Conservation (phyloP, 257 asterid genomes). For the Sherardia arvensis region DNA sequence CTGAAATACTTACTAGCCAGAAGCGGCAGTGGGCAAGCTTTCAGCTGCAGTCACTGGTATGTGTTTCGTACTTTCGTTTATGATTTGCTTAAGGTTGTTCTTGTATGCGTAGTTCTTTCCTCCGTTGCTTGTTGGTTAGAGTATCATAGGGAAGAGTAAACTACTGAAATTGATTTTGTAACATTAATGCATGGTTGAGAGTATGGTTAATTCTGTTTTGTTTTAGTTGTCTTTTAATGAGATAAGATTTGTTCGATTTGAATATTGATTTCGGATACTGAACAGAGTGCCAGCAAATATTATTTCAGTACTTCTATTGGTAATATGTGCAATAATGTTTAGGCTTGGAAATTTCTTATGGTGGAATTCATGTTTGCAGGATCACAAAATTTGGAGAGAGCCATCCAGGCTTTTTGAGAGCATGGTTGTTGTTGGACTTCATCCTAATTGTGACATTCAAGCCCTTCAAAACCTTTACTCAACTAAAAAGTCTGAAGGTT, state of each 20-base stretch:
- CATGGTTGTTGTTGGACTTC: conserved; percentile 96
- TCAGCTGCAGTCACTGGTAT: conserved; percentile 88
- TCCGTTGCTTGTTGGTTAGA: not conserved
- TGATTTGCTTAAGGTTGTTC: not conserved
- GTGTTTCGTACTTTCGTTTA: conserved; percentile 20
- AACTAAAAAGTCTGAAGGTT: conserved; percentile 65
- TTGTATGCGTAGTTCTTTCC: not conserved
- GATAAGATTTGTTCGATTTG: not conserved
- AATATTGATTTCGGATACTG: conserved; percentile 4
- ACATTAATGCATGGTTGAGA: not conserved
- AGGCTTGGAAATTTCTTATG: conserved; percentile 22
- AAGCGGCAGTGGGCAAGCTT: conserved; percentile 98
- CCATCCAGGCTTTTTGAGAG: conserved; percentile 87
- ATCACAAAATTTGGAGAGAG: conserved; percentile 87
- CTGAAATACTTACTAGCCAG: conserved; percentile 91
- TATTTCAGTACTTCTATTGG: not conserved
- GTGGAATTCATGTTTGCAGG: conserved; percentile 46
- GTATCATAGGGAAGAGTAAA: not conserved
- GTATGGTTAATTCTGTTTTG: not conserved
- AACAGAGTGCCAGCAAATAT: not conserved
- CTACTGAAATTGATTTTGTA: not conserved
- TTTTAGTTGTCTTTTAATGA: not conserved
- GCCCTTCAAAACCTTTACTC: conserved; percentile 86
- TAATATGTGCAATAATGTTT: not conserved
- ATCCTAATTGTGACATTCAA: conserved; percentile 76